These are phyloP conservation scores for Curvularia sp. DNA, from an alignment of 2,329 filamentous ascomycete species.

Conservation along the genomic window DNA sequence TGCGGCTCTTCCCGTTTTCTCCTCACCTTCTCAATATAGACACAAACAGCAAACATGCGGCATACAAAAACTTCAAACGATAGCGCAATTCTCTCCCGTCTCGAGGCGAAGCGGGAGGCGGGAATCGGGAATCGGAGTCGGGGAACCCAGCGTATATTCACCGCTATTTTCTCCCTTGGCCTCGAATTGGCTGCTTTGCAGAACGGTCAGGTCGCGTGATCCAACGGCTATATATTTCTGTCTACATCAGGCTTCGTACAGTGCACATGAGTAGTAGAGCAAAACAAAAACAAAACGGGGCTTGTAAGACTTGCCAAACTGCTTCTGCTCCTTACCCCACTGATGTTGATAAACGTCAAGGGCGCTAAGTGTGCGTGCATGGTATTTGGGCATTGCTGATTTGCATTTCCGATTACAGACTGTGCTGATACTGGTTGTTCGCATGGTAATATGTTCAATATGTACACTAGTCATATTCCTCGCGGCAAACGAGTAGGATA, in stretches of 20 bases:
- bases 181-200: neutral
- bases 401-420: neutral
- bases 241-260: neutral
- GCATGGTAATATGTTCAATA: neutral
- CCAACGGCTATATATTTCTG: neutral
- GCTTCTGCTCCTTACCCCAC: neutral
- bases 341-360: slow-evolving; percentile 1
- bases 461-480: neutral
- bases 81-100: neutral
- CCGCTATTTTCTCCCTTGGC: neutral
- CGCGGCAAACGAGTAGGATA: neutral
- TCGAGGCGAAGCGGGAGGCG: neutral
- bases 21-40: neutral
- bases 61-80: neutral
- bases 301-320: neutral
- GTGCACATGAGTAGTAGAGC: neutral
- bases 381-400: neutral
- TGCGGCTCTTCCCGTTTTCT: neutral
- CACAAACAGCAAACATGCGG: neutral
- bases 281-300: neutral
- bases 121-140: neutral
- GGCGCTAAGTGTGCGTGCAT: neutral
- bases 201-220: neutral
- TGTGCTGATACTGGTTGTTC: neutral
- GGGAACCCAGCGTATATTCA: neutral